Percentiles rank a stretch among this genome's conserved stretches.
Evolutionary conservation across 78 protist genomes (phyloP).

Genomic region (Dictyostelium firmibasis): DNA sequence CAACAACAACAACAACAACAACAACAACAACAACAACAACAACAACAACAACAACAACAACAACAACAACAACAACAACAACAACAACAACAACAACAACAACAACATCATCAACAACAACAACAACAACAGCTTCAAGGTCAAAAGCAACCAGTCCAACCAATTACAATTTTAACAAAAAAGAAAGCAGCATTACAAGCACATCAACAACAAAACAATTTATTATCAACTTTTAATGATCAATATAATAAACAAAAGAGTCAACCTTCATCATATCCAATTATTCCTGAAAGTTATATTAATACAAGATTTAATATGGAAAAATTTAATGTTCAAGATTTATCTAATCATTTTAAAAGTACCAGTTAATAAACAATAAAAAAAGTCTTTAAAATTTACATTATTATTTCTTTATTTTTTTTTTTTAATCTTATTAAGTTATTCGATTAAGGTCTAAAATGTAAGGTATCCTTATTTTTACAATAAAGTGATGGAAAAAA

Average conservation of each 20-base stretch:
- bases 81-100: neutral
- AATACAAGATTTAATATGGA: neutral
- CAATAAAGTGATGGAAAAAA: too few relatives aligned
- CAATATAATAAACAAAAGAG: neutral
- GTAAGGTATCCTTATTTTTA: too few relatives aligned
- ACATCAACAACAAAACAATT: neutral
- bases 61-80: neutral
- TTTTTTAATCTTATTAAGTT: too few relatives aligned
- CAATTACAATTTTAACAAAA: neutral
- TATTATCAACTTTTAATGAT: neutral
- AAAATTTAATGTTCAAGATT: neutral
- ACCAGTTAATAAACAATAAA: neutral
- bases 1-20: neutral
- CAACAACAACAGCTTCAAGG: neutral
- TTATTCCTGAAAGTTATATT: neutral
- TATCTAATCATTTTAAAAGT: neutral
- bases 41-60: neutral
- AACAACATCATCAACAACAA: neutral
- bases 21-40: neutral
- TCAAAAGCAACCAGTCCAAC: conserved; percentile 3
- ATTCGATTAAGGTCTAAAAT: too few relatives aligned
- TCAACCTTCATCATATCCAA: neutral
- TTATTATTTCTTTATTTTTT: too few relatives aligned
- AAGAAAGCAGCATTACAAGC: neutral
- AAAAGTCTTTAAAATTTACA: too few relatives aligned